Evolutionary conservation across 306 rosid species (phyloP), one percentile per base, ranked within the genome.

Genomic region (Castanea sativa): DNA sequence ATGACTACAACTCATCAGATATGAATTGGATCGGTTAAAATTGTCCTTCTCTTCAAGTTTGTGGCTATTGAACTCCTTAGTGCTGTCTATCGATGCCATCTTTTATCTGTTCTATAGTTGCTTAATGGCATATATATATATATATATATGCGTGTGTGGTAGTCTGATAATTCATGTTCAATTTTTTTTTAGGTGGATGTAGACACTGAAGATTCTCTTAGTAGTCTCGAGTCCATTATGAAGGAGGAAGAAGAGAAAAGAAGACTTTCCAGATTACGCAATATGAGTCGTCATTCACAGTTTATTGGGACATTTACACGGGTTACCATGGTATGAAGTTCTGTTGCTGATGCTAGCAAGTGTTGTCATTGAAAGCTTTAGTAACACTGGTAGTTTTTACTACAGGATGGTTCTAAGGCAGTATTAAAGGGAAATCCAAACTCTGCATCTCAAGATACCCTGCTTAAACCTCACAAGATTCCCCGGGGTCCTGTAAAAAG

Each of bases 331-430:
- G 99, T 94, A 94, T 57, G 56, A 4, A 45, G 55, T 87, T 82
- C 82, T 67, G 45, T 45, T 70, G 51, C 52, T 68, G 71, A 61
- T 81, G 73, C 59, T 70, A 59, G 58, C 9, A 3, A 30, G 73
- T 52, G 68, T 75, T 80, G 69, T 69, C 19, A 55, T 73, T n/a
- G 33, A 75, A 70, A 75, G 55, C 80, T 79, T 77, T 58, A 52
- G 72, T 81, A 75, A 82, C 67, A 72, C 30, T 45, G 27, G 65
- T 75, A 55, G 76, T 57, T 77, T 77, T 78, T 87, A 60, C 67
- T 82, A 69, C 83, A 94, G 99, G 99, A 91, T 89, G 99, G 99
- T 79, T 94, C 97, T 4, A 91, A 91, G 83, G 92, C 90, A 63
- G 89, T 94, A 69, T 16, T 92, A 71, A 94, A 92, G 86, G 99